Evolutionary conservation across 2,329 filamentous ascomycete genomes (phyloP), one percentile per base, ranked within the genome.

Genomic region (Zasmidium angulare): DNA sequence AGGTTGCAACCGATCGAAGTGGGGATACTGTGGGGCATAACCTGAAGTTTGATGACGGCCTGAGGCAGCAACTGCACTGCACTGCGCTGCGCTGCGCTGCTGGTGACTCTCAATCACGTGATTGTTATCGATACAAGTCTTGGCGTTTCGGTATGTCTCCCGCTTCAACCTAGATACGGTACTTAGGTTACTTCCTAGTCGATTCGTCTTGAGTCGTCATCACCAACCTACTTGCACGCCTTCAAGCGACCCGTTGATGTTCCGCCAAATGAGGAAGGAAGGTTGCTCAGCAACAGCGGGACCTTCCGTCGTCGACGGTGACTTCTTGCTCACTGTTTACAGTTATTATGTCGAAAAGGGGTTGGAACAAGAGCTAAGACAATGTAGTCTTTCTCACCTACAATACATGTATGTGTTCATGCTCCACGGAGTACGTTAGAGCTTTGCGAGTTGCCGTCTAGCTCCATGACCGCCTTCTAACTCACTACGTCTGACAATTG

Each of bases 11-110:
- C 36, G 36, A 43, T 43, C 36, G 29, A 36, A 36, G n/a, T 29
- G 26, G 26, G 26, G 36, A 3, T 43, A 43, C 36, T 10, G 36
- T 43, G 36, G 36, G 36, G 36, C 36, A 43, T 36, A 36, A 36
- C 29, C 29, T 36, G 7, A 14, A 7, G 14, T n/a, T 43, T 43
- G 21, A 63, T 47, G 12, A 65, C 19, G 19, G 56, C 58, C 21
- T 65, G n/a, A n/a, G n/a, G n/a, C n/a, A n/a, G n/a, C n/a, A n/a
- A n/a, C n/a, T n/a, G n/a, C n/a, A n/a, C n/a, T n/a, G n/a, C n/a
- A n/a, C n/a, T n/a, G n/a, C n/a, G n/a, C n/a, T n/a, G n/a, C n/a
- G n/a, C n/a, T n/a, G n/a, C n/a, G n/a, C n/a, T n/a, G n/a, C n/a
- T n/a, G n/a, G n/a, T n/a, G n/a, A n/a, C n/a, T n/a, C n/a, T n/a